Evolutionary conservation across 805 yeast species (phyloP), one percentile per base, ranked within the genome.

Genomic region (Candida schatavii): DNA sequence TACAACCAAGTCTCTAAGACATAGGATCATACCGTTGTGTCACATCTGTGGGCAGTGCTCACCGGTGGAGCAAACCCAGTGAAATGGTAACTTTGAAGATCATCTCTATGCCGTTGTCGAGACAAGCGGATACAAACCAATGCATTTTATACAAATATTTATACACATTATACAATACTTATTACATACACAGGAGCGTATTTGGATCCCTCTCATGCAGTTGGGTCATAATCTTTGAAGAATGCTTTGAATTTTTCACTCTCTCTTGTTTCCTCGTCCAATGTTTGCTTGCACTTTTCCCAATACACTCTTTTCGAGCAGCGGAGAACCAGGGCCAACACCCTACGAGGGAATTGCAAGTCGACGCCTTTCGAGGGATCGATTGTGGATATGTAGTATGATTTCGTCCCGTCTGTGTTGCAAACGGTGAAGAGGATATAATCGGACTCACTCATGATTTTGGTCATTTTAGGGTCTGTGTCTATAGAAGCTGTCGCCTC

Each of bases 331-430:
- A 71, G 70, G 0, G 96, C 90, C 22, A 87, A 52, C 1, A 85
- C 89, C 52, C 88, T 74, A 57, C 97, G 70, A 1, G 96, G 95
- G 52, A 90, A 86, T 50, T 87, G 96, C 11, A 88, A 61, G 57
- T 90, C 97, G 6, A 88, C 62, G 10, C 71, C 49, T 40, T 68
- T 68, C 5, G 44, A 44, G 15, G 13, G 22, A 17, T 31, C 21
- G 17, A 56, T 46, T 29, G 41, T 49, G 29, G 61, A 47, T 34
- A 54, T 46, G 46, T 47, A 62, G 10, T 47, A 40, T 7, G 39
- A 45, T 15, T 39, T 45, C 11, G 46, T 49, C 4, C 68, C 42
- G 23, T 54, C 57, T 29, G 50, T 53, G 15, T 31, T 31, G 21
- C 35, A 31, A 2, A 62, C 46, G 13, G 58, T 62, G 37, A 72